A percentile compares a stretch with the other conserved stretches of the same genome.
Evolutionary conservation across 768 basidiomycete species (phyloP).

Genomic region (Mycena metata): DNA sequence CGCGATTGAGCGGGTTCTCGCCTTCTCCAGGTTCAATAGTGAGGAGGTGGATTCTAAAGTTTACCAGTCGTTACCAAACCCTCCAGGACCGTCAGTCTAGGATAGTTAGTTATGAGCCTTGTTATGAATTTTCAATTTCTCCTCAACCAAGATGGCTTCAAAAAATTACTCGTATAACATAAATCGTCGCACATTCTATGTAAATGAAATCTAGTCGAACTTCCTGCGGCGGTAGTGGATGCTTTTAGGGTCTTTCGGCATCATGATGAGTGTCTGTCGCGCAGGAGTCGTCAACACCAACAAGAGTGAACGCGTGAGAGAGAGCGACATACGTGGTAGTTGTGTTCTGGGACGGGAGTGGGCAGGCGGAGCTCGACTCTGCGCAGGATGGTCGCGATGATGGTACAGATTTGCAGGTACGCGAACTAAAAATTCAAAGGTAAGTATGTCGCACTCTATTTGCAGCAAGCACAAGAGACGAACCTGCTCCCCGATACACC

Average conservation of each 20-base stretch:
- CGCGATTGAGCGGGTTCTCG: too few species aligned
- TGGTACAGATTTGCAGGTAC: slow-evolving; percentile 90
- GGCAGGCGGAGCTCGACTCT: slow-evolving; percentile 81
- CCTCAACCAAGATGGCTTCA: too few species aligned
- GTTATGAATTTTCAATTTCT: too few species aligned
- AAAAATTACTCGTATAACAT: slow-evolving; percentile 10
- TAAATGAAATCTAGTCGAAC: slow-evolving; percentile 54
- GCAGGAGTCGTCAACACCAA: slow-evolving; percentile 15
- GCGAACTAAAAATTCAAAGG: slow-evolving; percentile 74
- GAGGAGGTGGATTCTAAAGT: too few species aligned
- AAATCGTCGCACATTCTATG: not conserved
- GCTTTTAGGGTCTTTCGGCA: slow-evolving; percentile 79
- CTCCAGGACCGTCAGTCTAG: too few species aligned
- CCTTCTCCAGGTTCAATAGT: too few species aligned
- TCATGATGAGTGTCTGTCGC: slow-evolving; percentile 91
- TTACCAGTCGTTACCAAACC: too few species aligned
- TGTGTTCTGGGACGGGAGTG: slow-evolving; percentile 78
- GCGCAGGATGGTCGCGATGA: slow-evolving; percentile 85
- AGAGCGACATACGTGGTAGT: slow-evolving; percentile 83
- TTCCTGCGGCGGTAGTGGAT: slow-evolving; percentile 78
- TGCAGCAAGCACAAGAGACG: slow-evolving; percentile 33
- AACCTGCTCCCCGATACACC: slow-evolving; percentile 94
- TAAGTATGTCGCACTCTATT: not conserved
- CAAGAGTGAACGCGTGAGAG: not conserved
- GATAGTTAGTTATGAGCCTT: too few species aligned